Conservation (phyloP, 495 filamentous ascomycete genomes). For the Trichodelitschia bisporula region DNA sequence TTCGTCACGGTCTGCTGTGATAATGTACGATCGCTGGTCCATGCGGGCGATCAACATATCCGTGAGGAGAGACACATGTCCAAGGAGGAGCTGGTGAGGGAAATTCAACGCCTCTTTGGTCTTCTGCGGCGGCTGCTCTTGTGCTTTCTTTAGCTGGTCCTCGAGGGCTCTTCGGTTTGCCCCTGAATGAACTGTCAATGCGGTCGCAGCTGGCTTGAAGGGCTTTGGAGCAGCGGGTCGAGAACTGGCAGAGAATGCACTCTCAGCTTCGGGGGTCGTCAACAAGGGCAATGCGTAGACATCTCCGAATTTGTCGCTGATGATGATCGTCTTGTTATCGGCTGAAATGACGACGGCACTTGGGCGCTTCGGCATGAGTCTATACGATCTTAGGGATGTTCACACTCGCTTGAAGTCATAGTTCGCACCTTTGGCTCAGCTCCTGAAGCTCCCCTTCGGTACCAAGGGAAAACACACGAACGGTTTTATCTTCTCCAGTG, state of each 20-base stretch:
- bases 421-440: constrained; percentile 44
- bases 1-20: constrained; percentile 87
- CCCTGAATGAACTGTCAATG: constrained; percentile 59
- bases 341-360: constrained; percentile 44
- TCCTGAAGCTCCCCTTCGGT: constrained; percentile 33
- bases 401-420: not conserved
- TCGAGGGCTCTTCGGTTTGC: constrained; percentile 52
- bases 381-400: constrained; percentile 12
- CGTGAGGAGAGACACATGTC: constrained; percentile 85
- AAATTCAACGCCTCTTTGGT: constrained; percentile 26
- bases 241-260: constrained; percentile 6
- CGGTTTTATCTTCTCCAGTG: constrained; percentile 71
- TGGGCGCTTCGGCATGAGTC: constrained; percentile 73
- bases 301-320: constrained; percentile 87
- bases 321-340: constrained; percentile 45
- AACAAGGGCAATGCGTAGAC: constrained; percentile 74
- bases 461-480: constrained; percentile 54
- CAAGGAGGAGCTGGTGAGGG: constrained; percentile 51
- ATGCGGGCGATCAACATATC: constrained; percentile 31
- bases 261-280: constrained; percentile 14
- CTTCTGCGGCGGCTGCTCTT: constrained; percentile 17
- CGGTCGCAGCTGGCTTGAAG: constrained; percentile 34
- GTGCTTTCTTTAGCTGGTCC: constrained; percentile 35
- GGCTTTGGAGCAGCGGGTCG: constrained; percentile 1
- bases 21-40: constrained; percentile 34